Conservation (phyloP, 1,139 yeast species). For the Zhuliangozyma blackwelliae region DNA sequence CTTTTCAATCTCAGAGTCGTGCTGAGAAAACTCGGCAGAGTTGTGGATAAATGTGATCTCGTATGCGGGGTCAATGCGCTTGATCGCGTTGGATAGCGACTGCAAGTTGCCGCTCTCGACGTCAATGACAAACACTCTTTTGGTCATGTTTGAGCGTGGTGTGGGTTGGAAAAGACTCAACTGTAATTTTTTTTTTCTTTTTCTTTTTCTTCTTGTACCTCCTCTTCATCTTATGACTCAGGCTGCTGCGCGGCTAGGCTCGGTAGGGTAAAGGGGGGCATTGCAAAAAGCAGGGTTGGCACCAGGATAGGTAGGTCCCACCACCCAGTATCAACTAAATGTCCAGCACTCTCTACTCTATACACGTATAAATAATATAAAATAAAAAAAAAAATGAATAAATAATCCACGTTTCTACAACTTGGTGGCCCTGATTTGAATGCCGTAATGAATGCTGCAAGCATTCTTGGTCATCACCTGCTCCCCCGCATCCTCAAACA, state of each 20-base stretch:
- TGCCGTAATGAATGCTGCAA: conserved; percentile 13
- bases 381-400: background rate
- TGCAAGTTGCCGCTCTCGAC: conserved; percentile 94
- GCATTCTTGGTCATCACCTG: conserved; percentile 3
- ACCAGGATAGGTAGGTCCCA: too few species aligned
- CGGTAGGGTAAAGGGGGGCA: too few species aligned
- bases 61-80: conserved; percentile 57
- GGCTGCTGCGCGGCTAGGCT: background rate
- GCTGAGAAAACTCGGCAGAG: conserved; percentile 30
- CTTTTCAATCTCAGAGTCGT: conserved; percentile 45
- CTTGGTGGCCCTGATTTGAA: conserved; percentile 16
- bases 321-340: too few species aligned
- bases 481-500: conserved; percentile 15
- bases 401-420: too few species aligned
- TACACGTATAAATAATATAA: background rate
- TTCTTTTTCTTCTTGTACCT: background rate
- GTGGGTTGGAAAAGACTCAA: background rate
- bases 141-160: conserved; percentile 14
- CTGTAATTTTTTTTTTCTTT: too few species aligned
- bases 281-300: too few species aligned
- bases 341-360: background rate
- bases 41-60: conserved; percentile 48
- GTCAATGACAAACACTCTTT: conserved; percentile 71
- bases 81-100: conserved; percentile 83
- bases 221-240: background rate